Evolutionary conservation across 495 filamentous ascomycete genomes (phyloP).

Genomic region (Clohesyomyces aquaticus): DNA sequence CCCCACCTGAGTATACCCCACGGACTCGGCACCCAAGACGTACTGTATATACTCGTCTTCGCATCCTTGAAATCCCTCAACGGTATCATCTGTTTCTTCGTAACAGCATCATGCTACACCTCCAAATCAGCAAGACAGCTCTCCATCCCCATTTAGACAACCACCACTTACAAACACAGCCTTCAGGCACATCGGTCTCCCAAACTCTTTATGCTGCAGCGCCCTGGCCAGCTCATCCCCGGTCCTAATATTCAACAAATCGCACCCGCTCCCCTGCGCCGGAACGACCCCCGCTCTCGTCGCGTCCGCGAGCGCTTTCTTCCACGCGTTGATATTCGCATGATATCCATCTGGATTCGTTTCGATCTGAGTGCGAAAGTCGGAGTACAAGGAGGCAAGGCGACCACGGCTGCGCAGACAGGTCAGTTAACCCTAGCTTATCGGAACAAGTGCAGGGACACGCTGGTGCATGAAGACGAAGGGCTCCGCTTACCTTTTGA

Average conservation of each 20-base stretch:
- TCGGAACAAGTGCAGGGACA: not conserved
- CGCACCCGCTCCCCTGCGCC: constrained; percentile 47
- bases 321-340: constrained; percentile 86
- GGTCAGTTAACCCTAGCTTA: constrained; percentile 21
- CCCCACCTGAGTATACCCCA: constrained; percentile 76
- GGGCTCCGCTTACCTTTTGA: constrained; percentile 61
- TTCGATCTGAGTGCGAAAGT: constrained; percentile 76
- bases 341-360: constrained; percentile 90
- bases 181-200: constrained; percentile 79
- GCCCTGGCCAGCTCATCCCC: constrained; percentile 70
- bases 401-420: constrained; percentile 71
- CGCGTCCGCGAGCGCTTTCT: constrained; percentile 69
- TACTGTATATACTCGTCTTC: constrained; percentile 65
- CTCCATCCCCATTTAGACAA: not conserved
- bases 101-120: constrained; percentile 66
- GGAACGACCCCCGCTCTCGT: constrained; percentile 67
- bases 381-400: constrained; percentile 90
- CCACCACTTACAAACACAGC: constrained; percentile 66
- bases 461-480: no score
- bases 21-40: constrained; percentile 57
- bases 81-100: constrained; percentile 68
- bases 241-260: constrained; percentile 65
- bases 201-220: constrained; percentile 77
- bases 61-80: constrained; percentile 62
- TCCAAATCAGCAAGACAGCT: not conserved